These are phyloP conservation scores for Thraustotheca clavata DNA, from an alignment of 352 stramenopile genomes.

Conservation along the genomic window DNA sequence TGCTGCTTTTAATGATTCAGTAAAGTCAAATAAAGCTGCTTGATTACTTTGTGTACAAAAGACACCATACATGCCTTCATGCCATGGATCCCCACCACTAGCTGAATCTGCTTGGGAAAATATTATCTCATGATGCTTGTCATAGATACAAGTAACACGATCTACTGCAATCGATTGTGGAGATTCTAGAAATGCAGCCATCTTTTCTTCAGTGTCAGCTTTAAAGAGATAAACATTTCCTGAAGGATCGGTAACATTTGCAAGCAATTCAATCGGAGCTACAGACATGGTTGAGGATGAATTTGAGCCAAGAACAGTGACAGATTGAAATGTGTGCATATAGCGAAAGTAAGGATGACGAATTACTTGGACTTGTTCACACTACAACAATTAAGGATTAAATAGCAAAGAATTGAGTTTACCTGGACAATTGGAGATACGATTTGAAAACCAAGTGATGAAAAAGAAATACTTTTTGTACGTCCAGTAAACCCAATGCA, in stretches of 20 bases:
- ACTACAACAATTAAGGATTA: conserved; percentile 1
- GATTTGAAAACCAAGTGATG: conserved; percentile 35
- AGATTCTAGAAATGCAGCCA: neutral
- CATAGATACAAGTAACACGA: neutral
- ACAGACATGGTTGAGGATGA: conserved; percentile 14
- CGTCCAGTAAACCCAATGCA: conserved; percentile 34
- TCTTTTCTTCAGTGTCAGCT: neutral
- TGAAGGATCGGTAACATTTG: neutral
- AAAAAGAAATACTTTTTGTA: conserved; percentile 30
- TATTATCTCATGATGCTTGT: conserved; percentile 5
- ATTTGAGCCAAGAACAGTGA: conserved; percentile 12
- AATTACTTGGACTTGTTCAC: neutral
- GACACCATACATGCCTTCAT: conserved; percentile 31
- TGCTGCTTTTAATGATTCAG: conserved; percentile 15
- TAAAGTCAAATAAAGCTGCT: conserved; percentile 22
- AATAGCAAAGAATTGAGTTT: neutral
- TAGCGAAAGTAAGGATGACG: conserved; percentile 1
- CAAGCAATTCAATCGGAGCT: neutral
- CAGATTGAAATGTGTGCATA: conserved; percentile 33
- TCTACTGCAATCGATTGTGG: neutral
- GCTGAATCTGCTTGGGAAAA: conserved; percentile 8
- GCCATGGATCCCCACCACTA: conserved; percentile 21
- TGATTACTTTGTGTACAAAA: conserved; percentile 28
- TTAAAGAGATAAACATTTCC: conserved; percentile 13
- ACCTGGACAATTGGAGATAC: conserved; percentile 37